These are phyloP conservation scores for Pseudisothecium myosuroides DNA, from an alignment of 225 moss, liverwort and hornwort genomes.

Conservation along the genomic window DNA sequence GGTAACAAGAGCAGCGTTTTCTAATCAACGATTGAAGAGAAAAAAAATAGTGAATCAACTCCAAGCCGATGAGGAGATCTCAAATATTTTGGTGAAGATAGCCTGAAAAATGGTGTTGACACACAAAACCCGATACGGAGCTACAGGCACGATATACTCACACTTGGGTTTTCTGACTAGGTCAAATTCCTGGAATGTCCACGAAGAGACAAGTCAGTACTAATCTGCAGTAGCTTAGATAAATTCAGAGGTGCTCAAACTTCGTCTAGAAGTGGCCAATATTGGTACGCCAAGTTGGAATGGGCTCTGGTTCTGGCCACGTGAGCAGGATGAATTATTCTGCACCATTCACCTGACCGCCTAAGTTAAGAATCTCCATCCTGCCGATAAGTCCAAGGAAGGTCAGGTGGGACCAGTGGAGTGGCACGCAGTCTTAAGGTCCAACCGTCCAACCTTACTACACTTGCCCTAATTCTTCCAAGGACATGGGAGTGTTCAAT, in stretches of 20 bases:
- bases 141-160: not conserved
- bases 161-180: not conserved
- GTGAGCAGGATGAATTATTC: not conserved
- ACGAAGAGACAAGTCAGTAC: not conserved
- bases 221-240: not conserved
- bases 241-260: not conserved
- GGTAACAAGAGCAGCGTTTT: not conserved
- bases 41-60: not conserved
- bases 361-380: not conserved
- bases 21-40: not conserved
- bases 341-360: not conserved
- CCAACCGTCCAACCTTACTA: not conserved
- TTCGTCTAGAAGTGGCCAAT: not conserved
- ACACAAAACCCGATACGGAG: not conserved
- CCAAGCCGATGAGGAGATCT: not conserved
- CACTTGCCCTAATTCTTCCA: not conserved
- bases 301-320: not conserved
- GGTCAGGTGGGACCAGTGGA: not conserved
- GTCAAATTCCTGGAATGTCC: not conserved
- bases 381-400: not conserved
- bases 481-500: not conserved
- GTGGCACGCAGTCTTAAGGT: not conserved
- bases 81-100: not conserved
- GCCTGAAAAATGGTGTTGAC: too few species aligned
- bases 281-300: not conserved